Base-by-base conservation (phyloP, 768 basidiomycete genomes). In the Porpolomopsis calyptriformis region DNA sequence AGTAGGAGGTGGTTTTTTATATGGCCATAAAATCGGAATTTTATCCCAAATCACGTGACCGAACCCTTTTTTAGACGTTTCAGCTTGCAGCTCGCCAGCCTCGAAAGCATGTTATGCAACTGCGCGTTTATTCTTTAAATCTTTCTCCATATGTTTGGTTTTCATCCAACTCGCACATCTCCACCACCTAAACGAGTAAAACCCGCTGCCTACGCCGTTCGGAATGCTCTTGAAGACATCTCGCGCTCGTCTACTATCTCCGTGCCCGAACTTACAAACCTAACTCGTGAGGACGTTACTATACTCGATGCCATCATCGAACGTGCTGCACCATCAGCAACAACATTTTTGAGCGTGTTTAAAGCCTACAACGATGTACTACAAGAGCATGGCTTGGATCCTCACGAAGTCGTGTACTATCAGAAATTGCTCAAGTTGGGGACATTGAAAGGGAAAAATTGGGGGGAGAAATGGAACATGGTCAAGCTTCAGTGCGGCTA, bases 311-410 rank as follows among this genome's bases (percentile, higher is more conserved):
- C 77, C 19, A 82, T 92, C 10, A 77, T 92, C 22, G 57, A 66
- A 48, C 78, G 81, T 43, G 85, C 83, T 35, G 72, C 80, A 4
- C 66, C 76, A 6, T 64, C 71, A 7, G 82, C 85, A 12, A 83
- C 83, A 3, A 83, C 83, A 0, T 90, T 90, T 56, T 69, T 86
- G 31, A 74, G 77, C 4, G 75, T 89, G n/a, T 80, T 88, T 70
- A 87, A 85, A 57, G 83, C 87, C 0, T 91, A 92, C 62, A 85
- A 81, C 55, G 80, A 85, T 47, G 75, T 89, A 18, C 64, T 91
- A 19, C 72, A 74, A 48, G 82, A 85, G 53, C 73, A 80, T 2
- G 82, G 82, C 2, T 63, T 90, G n/a, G 84, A 89, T 50, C 73
- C 80, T 18, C 78, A 81, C 51, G 89, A 90, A 59, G 84, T 85